Conservation (phyloP, 1,284 basidiomycete species). For the Ganoderma meredithae region DNA sequence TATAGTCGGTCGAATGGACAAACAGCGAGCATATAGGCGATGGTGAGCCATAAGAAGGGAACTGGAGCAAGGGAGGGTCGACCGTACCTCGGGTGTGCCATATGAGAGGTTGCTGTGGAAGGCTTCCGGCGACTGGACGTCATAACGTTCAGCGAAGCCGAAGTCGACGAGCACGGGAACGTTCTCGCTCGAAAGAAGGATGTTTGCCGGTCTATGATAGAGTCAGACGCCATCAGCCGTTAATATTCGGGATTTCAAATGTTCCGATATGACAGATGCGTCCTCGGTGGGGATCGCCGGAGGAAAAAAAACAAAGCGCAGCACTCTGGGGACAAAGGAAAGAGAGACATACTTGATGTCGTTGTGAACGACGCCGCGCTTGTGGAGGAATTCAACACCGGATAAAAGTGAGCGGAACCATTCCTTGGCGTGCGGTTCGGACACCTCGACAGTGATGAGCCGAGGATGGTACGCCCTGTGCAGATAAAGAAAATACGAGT, state of each 20-base stretch:
- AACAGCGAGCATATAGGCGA: neutral
- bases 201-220: slow-evolving; percentile 79
- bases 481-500: slow-evolving; percentile 23
- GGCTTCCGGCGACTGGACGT: slow-evolving; percentile 61
- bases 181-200: slow-evolving; percentile 77
- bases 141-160: slow-evolving; percentile 89
- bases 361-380: slow-evolving; percentile 89
- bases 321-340: neutral
- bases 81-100: slow-evolving; percentile 85
- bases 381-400: slow-evolving; percentile 88
- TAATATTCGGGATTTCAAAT: slow-evolving; percentile 4
- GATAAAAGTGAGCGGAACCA: slow-evolving; percentile 91
- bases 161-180: slow-evolving; percentile 90
- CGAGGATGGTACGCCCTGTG: slow-evolving; percentile 78
- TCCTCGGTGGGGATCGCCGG: neutral
- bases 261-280: slow-evolving; percentile 3
- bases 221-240: neutral
- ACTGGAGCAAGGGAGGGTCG: slow-evolving; percentile 9
- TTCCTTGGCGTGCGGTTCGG: slow-evolving; percentile 75
- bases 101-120: slow-evolving; percentile 88
- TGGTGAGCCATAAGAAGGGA: slow-evolving; percentile 2
- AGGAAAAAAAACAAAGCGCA: neutral
- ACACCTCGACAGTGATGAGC: slow-evolving; percentile 84
- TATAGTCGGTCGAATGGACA: slow-evolving; percentile 13
- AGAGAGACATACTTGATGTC: slow-evolving; percentile 83